phyloP scores from a whole-genome alignment of 2,329 filamentous ascomycete genomes.

The Hymenoscyphus infarciens region DNA sequence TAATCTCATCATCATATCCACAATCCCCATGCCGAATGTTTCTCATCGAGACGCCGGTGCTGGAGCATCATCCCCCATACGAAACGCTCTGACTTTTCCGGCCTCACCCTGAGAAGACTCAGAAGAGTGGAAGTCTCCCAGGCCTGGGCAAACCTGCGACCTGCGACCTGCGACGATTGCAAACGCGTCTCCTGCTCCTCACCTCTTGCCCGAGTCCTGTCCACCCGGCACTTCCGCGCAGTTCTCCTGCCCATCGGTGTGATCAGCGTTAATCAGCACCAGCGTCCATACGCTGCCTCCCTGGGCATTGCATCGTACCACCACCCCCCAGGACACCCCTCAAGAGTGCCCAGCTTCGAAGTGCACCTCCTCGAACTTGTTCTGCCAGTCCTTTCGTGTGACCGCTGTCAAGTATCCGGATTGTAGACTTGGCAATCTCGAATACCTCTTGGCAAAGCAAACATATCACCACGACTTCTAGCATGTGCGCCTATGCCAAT shows the following conservation, averaged over 20 bases:
- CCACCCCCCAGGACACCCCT: slow-evolving; percentile 3
- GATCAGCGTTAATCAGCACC: slow-evolving; percentile 3
- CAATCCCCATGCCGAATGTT: slow-evolving; percentile 1
- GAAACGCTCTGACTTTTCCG: slow-evolving; percentile 1
- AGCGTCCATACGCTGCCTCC: not conserved
- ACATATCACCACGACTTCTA: slow-evolving; percentile 23
- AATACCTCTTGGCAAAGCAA: slow-evolving; percentile 32
- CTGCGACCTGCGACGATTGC: slow-evolving; percentile 1
- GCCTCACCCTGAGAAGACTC: slow-evolving; percentile 1
- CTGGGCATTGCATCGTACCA: slow-evolving; percentile 9
- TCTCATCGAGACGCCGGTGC: slow-evolving; percentile 1
- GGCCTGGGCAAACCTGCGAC: not conserved
- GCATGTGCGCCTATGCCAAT: slow-evolving; percentile 35
- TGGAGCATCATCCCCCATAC: slow-evolving; percentile 2
- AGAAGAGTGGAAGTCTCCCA: not conserved
- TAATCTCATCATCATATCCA: not conserved
- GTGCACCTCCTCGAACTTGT: slow-evolving; percentile 2
- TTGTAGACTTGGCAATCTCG: slow-evolving; percentile 29
- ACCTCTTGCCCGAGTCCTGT: not conserved
- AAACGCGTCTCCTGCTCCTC: not conserved
- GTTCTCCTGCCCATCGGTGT: not conserved
- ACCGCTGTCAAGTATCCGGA: slow-evolving; percentile 21
- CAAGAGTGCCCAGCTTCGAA: slow-evolving; percentile 8
- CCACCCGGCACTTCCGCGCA: not conserved
- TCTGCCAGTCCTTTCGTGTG: slow-evolving; percentile 11